Base-by-base conservation (phyloP, 1,284 basidiomycete genomes). In the Moniliophthora roreri region DNA sequence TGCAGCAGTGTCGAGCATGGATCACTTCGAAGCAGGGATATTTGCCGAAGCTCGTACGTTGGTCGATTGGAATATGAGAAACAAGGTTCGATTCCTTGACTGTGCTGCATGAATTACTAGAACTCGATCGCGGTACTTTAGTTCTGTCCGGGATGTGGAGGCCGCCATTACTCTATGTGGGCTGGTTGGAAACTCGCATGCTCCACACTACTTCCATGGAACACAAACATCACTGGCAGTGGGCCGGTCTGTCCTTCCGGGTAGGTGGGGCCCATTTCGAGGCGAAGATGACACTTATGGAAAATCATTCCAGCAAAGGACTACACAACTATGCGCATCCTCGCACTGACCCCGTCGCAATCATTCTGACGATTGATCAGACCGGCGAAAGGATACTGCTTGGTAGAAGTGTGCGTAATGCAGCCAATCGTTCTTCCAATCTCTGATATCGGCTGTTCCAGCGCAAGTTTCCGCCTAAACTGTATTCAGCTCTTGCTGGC, bases 171-270 rank as follows among this genome's bases (percentile, higher is more conserved):
- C 66, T 91, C 92, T 0, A 78, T 93, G 58, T 98, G 95, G 95
- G 93, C 86, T 4, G 96, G 96, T 0, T 98, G 95, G 93, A 99
- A 98, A 71, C 73, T 95, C 2, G 79, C 81, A 7, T 99, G 96
- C 67, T 74, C 80, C 2, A 81, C 89, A 0, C 72, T 91, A 8
- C 68, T 91, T 23, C 87, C 88, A 2, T 89, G 88, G 84, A 76
- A 79, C 15, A 77, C 85, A 54, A 83, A 84, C 51, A 70, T 71
- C 44, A 80, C 75, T 36, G 76, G 72, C 44, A 80, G 75, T 36
- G 76, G 72, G 63, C 81, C 81, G 60, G 81, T 84, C 1, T 92
- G 89, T 72, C 79, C 79, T 7, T 86, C 88, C 52, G 78, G 73
- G 86, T 90, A 71, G 48, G 80, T 28, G 6, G 16, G 11, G 7